Evolutionary conservation across 352 stramenopile genomes (phyloP), one percentile per base, ranked within the genome.

Genomic region (Pythium sukuiense): DNA sequence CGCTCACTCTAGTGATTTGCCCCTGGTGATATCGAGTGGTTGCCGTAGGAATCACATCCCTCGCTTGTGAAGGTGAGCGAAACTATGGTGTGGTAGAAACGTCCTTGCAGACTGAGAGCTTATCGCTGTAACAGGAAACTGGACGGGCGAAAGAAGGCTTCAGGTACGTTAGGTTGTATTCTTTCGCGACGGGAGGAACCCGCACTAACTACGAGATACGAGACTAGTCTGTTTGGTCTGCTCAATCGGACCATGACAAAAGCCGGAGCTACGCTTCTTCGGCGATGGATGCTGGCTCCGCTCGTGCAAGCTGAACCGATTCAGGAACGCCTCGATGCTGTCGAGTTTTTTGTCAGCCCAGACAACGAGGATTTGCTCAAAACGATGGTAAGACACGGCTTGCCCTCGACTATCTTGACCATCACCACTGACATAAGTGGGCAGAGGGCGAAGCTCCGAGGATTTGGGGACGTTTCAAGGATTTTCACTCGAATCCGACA

Each of bases 81-180:
- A 4, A 35, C 5, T n/a, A 3, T 35, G 24, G 14, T 6, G 20
- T 27, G 20, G 16, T 24, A 8, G 16, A 24, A 32, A 53, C 20
- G 20, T 0, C 20, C 20, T 30, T 30, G n/a, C 8, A 26, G 4
- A 6, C 30, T 35, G 32, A 35, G 32, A 46, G 50, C 32, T 39
- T 55, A 33, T 73, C 30, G 32, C 32, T 35, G 32, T 32, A 41
- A 13, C 26, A 93, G 85, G 79, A 79, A 39, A 76, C 67, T 60
- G 87, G 85, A n/a, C 75, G 80, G 68, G 76, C 84, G 5, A 96
- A 94, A 70, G 87, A 95, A 82, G 87, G 87, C 6, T 93, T 93
- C 55, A 95, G 87, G 87, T 93, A 12, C 20, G 49, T 12, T 7
- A 3, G 35, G 41, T 32, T 14, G 49, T 27, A 46, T 50, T n/a